These are phyloP conservation scores for Ganoderma lingzhi DNA, from an alignment of 1,284 basidiomycete species.

Conservation along the genomic window DNA sequence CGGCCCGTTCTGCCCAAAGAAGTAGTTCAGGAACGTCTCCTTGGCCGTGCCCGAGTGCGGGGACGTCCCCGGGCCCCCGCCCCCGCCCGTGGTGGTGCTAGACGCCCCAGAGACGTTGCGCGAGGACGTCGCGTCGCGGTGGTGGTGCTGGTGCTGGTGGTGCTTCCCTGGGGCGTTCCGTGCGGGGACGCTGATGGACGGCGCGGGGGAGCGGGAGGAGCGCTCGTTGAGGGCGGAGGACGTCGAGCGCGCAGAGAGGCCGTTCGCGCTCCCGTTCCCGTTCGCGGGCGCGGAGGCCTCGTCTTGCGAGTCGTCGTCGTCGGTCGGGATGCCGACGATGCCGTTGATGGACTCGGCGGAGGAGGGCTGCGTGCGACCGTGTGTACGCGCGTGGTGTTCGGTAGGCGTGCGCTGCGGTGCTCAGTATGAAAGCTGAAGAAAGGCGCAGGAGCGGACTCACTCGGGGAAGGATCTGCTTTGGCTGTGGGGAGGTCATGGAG, in stretches of 20 bases:
- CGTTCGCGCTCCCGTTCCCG: constrained; percentile 53
- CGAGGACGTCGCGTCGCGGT: constrained; percentile 35
- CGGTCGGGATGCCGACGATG: constrained; percentile 51
- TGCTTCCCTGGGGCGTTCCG: background rate
- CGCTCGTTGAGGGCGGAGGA: constrained; percentile 80
- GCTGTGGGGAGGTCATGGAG: constrained; percentile 46
- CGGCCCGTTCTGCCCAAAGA: constrained; percentile 88
- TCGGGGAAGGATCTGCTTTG: constrained; percentile 55
- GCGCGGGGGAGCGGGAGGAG: constrained; percentile 41
- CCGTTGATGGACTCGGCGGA: constrained; percentile 53
- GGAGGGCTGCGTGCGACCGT: constrained; percentile 27
- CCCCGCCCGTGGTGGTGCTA: constrained; percentile 13
- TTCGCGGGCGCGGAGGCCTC: constrained; percentile 53
- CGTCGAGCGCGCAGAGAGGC: background rate
- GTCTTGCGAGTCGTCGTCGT: constrained; percentile 66
- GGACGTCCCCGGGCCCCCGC: constrained; percentile 27
- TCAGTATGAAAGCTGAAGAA: constrained; percentile 15
- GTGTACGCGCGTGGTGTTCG: constrained; percentile 13
- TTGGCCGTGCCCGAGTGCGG: constrained; percentile 57
- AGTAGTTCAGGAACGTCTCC: constrained; percentile 95
- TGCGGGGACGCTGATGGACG: constrained; percentile 27
- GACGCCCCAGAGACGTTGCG: constrained; percentile 45
- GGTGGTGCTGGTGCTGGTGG: constrained; percentile 46
- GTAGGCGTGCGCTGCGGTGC: constrained; percentile 28
- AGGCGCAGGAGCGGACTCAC: constrained; percentile 49